These are phyloP conservation scores for Penicillium sp. DNA, from an alignment of 2,329 filamentous ascomycete genomes.

Conservation along the genomic window DNA sequence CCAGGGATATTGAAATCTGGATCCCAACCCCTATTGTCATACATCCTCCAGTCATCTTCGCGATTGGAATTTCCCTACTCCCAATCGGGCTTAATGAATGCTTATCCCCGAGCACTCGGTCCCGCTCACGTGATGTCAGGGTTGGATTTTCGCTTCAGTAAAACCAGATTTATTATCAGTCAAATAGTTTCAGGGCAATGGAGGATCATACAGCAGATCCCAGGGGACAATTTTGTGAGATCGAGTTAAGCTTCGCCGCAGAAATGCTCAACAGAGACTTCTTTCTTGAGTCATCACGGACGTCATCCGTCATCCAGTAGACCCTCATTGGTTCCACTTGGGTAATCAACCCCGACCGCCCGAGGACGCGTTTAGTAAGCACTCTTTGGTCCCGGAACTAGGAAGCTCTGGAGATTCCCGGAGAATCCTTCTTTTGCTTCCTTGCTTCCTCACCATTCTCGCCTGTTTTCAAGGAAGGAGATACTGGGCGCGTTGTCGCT, in stretches of 20 bases:
- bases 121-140: background rate
- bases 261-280: background rate
- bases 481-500: conserved; percentile 30
- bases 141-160: background rate
- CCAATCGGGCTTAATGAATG: background rate
- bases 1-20: background rate
- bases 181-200: background rate
- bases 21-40: background rate
- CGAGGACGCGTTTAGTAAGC: conserved; percentile 30
- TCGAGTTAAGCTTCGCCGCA: background rate
- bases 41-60: background rate
- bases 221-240: background rate
- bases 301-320: background rate
- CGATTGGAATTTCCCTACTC: no score
- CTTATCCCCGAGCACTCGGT: background rate
- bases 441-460: conserved; percentile 22
- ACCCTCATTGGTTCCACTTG: background rate
- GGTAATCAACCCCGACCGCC: conserved; percentile 6
- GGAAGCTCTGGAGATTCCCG: conserved; percentile 26
- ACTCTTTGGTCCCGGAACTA: conserved; percentile 7
- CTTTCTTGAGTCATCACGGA: background rate
- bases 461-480: conserved; percentile 27
- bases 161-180: background rate
- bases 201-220: background rate
- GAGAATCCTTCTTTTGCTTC: conserved; percentile 13